These are phyloP conservation scores for Candida taoyuanica DNA, from an alignment of 805 yeast species.

Conservation along the genomic window DNA sequence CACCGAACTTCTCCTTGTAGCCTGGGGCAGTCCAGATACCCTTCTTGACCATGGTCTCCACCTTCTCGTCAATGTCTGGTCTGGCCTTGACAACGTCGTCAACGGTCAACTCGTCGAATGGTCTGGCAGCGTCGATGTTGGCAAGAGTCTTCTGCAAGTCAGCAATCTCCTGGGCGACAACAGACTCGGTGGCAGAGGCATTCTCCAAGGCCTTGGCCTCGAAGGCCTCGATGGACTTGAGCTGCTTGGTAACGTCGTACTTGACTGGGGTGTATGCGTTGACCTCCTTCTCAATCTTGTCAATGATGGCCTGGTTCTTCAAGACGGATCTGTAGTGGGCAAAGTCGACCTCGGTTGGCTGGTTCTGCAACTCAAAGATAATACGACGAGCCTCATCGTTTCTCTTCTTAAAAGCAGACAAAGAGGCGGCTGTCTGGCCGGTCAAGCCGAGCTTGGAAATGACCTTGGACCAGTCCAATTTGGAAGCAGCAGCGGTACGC, in stretches of 20 bases:
- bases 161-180: conserved; percentile 80
- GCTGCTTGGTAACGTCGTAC: conserved; percentile 81
- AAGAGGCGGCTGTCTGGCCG: conserved; percentile 84
- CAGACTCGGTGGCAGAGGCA: conserved; percentile 87
- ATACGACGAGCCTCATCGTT: conserved; percentile 94
- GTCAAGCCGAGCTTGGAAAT: conserved; percentile 84
- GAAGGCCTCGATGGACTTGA: conserved; percentile 88
- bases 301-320: conserved; percentile 76
- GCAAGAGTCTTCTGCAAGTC: conserved; percentile 83
- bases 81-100: conserved; percentile 93
- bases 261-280: conserved; percentile 75
- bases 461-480: conserved; percentile 94
- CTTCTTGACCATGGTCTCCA: conserved; percentile 87
- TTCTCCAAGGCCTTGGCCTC: conserved; percentile 94
- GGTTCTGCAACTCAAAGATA: conserved; percentile 63
- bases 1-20: conserved; percentile 97
- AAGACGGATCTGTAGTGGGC: conserved; percentile 71
- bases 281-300: conserved; percentile 75
- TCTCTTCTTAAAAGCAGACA: conserved; percentile 95
- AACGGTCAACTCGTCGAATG: conserved; percentile 94
- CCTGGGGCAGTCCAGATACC: conserved; percentile 99
- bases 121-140: conserved; percentile 95
- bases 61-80: conserved; percentile 97
- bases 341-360: conserved; percentile 78
- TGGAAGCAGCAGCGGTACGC: conserved; percentile 60